A percentile compares a stretch with the other conserved stretches of the same genome.
Conservation (phyloP, 768 basidiomycete genomes). For the Boletus sp. region DNA sequence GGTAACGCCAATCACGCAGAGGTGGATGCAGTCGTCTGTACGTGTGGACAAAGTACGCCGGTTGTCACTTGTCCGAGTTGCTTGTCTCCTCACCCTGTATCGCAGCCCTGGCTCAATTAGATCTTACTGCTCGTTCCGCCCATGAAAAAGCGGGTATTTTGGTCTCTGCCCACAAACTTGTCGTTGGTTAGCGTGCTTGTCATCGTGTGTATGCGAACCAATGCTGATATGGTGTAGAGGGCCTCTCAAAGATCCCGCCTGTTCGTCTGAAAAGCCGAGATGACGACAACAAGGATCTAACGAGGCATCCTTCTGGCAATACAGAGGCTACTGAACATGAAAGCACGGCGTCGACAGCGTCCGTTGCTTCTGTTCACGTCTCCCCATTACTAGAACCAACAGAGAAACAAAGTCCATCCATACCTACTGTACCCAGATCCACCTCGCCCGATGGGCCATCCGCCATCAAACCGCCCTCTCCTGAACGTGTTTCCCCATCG, state of each 20-base stretch:
- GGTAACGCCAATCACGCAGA: slow-evolving; percentile 44
- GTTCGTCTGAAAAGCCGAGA: slow-evolving; percentile 69
- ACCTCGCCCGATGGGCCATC: slow-evolving; percentile 1
- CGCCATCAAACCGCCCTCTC: slow-evolving; percentile 4
- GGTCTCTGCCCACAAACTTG: slow-evolving; percentile 78
- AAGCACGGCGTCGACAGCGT: background rate
- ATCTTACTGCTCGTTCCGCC: slow-evolving; percentile 53
- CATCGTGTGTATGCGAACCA: background rate
- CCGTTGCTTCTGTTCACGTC: slow-evolving; percentile 2
- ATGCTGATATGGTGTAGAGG: slow-evolving; percentile 44
- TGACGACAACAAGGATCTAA: slow-evolving; percentile 7
- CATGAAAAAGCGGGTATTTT: slow-evolving; percentile 76
- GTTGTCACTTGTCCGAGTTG: background rate
- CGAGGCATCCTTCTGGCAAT: background rate
- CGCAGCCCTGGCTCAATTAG: slow-evolving; percentile 52
- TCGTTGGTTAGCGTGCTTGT: slow-evolving; percentile 58
- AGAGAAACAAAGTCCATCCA: slow-evolving; percentile 1
- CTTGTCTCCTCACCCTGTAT: slow-evolving; percentile 29
- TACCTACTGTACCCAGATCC: background rate
- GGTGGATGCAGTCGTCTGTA: slow-evolving; percentile 57
- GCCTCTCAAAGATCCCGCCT: slow-evolving; percentile 68
- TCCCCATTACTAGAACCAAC: background rate
- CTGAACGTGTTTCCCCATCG: slow-evolving; percentile 11
- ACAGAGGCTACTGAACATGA: background rate
- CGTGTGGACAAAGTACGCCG: slow-evolving; percentile 70